phyloP scores from a whole-genome alignment of 78 protist species.

The Andalucia godoyi region DNA sequence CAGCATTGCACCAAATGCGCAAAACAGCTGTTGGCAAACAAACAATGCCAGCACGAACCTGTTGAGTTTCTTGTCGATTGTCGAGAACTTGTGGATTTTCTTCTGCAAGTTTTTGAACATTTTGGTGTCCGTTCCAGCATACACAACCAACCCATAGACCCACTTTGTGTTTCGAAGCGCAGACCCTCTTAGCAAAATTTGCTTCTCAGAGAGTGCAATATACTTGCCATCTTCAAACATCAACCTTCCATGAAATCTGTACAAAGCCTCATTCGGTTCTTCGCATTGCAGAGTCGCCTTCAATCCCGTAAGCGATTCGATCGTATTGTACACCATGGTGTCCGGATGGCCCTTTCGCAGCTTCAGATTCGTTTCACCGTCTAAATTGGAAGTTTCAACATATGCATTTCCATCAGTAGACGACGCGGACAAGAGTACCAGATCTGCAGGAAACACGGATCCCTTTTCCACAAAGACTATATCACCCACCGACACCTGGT shows the following conservation, averaged over 20 bases:
- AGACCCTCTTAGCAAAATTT: constrained; percentile 28
- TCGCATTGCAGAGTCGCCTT: no score
- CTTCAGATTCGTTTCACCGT: constrained; percentile 69
- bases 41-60: not conserved
- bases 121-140: constrained; percentile 29
- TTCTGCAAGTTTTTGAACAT: constrained; percentile 4
- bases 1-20: not conserved
- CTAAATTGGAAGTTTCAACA: constrained; percentile 84
- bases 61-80: constrained; percentile 6
- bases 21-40: not conserved
- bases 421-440: constrained; percentile 41
- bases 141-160: constrained; percentile 20
- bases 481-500: constrained; percentile 47
- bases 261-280: not conserved
- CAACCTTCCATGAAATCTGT: not conserved
- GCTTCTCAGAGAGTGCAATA: not conserved
- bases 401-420: constrained; percentile 63
- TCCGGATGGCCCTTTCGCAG: not conserved
- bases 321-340: not conserved
- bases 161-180: constrained; percentile 19
- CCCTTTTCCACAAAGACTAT: constrained; percentile 37
- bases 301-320: no score
- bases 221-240: not conserved
- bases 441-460: constrained; percentile 73
- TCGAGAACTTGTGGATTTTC: not conserved